These are phyloP conservation scores for Alternaria novae-zelandiae DNA, from an alignment of 2,329 filamentous ascomycete species.

Conservation along the genomic window DNA sequence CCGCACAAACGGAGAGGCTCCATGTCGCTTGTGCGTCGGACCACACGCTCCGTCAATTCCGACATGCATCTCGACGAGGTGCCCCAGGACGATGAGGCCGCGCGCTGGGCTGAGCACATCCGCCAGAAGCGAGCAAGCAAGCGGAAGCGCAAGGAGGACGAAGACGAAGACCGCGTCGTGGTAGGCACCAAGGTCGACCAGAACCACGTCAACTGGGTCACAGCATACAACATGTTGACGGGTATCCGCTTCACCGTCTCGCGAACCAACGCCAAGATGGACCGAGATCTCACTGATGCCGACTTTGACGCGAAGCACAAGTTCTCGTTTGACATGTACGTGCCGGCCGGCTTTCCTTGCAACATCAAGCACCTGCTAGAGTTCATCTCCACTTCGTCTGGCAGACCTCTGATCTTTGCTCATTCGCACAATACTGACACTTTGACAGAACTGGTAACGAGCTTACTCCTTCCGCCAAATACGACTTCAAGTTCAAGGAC, in stretches of 20 bases:
- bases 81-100: constrained; percentile 85
- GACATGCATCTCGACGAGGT: constrained; percentile 85
- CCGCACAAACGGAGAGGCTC: constrained; percentile 75
- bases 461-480: constrained; percentile 95
- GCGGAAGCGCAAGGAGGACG: constrained; percentile 81
- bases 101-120: constrained; percentile 91
- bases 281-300: constrained; percentile 84
- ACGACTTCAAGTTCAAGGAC: constrained; percentile 99
- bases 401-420: constrained; percentile 8
- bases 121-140: constrained; percentile 90
- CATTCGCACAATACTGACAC: constrained; percentile 37
- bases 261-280: constrained; percentile 94
- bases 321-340: constrained; percentile 97
- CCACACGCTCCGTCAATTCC: constrained; percentile 84
- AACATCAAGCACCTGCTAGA: constrained; percentile 19
- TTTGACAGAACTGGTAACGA: constrained; percentile 83
- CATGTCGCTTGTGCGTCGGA: constrained; percentile 78
- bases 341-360: constrained; percentile 34
- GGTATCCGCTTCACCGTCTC: constrained; percentile 97
- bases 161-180: constrained; percentile 87
- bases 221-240: constrained; percentile 99
- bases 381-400: constrained; percentile 19
- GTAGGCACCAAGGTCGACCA: constrained; percentile 98
- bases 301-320: constrained; percentile 97
- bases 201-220: constrained; percentile 95